A percentile compares a stretch with the other conserved stretches of the same genome.
Conservation (phyloP, 345 rosid genomes). For the Xanthoceras sorbifolium region DNA sequence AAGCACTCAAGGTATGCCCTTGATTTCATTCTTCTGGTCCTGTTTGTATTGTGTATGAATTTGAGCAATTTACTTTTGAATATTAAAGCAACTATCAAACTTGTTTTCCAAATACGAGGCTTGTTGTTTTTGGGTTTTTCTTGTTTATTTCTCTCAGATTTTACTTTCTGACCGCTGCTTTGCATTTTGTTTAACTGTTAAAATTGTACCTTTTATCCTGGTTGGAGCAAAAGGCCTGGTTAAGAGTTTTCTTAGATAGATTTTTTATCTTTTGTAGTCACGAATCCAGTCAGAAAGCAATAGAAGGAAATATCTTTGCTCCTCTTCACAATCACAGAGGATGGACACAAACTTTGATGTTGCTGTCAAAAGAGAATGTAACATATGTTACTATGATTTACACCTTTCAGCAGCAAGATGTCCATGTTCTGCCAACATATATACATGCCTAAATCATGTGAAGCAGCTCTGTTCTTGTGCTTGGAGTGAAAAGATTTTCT, state of each 20-base stretch:
- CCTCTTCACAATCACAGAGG: constrained; percentile 35
- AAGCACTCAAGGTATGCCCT: constrained; percentile 53
- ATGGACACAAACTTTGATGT: constrained; percentile 50
- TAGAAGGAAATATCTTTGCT: constrained; percentile 52
- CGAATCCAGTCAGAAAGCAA: constrained; percentile 49
- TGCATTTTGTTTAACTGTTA: not conserved
- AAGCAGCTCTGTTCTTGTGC: constrained; percentile 70
- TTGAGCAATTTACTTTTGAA: not conserved
- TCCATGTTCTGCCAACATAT: constrained; percentile 52
- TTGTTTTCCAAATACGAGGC: not conserved
- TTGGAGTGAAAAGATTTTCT: constrained; percentile 50
- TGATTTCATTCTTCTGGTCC: constrained; percentile 2
- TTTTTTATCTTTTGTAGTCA: constrained; percentile 38
- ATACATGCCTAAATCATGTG: constrained; percentile 58
- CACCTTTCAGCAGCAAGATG: constrained; percentile 68
- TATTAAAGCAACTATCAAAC: not conserved
- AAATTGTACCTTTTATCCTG: not conserved
- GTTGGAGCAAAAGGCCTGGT: constrained; percentile 9
- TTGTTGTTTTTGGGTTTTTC: not conserved
- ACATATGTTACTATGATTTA: constrained; percentile 58
- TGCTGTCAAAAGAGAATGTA: constrained; percentile 54
- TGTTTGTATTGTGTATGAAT: constrained; percentile 7
- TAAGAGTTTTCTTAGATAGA: not conserved
- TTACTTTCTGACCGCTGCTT: not conserved
- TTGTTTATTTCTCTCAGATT: not conserved